Evolutionary conservation across 2,329 filamentous ascomycete genomes (phyloP).

Genomic region (Phaeosphaeria sp.): DNA sequence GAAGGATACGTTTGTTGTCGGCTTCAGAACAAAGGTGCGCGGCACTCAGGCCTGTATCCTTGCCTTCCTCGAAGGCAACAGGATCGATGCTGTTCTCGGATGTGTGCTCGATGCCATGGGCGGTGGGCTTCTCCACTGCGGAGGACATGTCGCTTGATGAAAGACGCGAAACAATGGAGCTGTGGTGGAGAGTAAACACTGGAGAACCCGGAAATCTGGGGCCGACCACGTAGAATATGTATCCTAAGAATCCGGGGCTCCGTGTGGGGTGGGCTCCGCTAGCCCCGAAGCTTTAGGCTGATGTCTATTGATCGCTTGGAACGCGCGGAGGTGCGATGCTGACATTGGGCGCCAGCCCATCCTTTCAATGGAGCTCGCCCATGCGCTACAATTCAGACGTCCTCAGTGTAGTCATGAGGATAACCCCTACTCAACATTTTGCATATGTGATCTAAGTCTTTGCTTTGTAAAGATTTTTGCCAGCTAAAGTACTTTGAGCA

Average conservation of each 20-base stretch:
- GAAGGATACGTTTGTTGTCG: conserved; percentile 30
- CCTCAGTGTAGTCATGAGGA: too few relatives aligned
- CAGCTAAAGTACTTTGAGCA: too few relatives aligned
- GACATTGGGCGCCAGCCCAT: neutral
- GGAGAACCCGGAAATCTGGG: neutral
- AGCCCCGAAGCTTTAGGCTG: neutral
- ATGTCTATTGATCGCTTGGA: neutral
- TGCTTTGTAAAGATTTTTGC: too few relatives aligned
- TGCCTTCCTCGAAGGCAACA: conserved; percentile 28
- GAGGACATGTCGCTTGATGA: conserved; percentile 18
- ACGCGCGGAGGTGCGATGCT: neutral
- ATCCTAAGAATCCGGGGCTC: neutral
- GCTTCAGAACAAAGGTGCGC: conserved; percentile 26
- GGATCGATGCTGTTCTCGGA: conserved; percentile 16
- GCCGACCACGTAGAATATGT: neutral
- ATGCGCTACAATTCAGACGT: neutral
- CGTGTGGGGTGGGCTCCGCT: neutral
- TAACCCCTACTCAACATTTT: too few relatives aligned
- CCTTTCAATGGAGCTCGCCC: neutral
- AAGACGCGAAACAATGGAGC: neutral
- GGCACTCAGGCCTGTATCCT: conserved; percentile 17
- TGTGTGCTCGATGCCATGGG: conserved; percentile 13
- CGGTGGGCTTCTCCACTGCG: conserved; percentile 16
- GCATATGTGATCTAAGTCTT: too few relatives aligned
- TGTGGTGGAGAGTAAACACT: neutral